Evolutionary conservation across 768 basidiomycete genomes (phyloP).

Genomic region (Naematelia aurantialba): DNA sequence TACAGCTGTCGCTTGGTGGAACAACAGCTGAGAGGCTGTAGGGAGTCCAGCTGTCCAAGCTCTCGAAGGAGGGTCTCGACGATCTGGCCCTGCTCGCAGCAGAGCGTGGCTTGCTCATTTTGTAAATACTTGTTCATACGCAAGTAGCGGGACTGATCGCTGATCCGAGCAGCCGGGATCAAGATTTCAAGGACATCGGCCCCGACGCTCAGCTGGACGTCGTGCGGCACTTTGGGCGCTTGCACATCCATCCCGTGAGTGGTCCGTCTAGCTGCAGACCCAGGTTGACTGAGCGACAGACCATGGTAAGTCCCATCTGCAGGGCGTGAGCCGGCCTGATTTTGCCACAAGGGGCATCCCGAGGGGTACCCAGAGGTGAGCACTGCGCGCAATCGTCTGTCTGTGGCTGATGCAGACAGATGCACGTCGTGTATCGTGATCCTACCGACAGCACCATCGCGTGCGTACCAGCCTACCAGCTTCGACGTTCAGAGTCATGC

Average conservation of each 20-base stretch:
- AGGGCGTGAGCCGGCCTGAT: conserved; percentile 38
- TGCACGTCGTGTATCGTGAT: conserved; percentile 62
- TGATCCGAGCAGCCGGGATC: conserved; percentile 52
- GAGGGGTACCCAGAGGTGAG: conserved; percentile 56
- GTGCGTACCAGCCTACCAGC: not conserved
- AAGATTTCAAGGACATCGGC: conserved; percentile 60
- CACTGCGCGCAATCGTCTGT: not conserved
- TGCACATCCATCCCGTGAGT: conserved; percentile 7
- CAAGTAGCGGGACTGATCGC: not conserved
- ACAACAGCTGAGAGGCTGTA: not conserved
- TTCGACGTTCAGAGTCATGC: conserved; percentile 53
- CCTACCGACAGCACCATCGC: conserved; percentile 39
- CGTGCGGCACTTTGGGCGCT: conserved; percentile 40
- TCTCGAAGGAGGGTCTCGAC: conserved; percentile 57
- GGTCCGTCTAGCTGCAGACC: not conserved
- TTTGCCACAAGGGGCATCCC: conserved; percentile 35
- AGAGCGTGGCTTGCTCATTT: conserved; percentile 58
- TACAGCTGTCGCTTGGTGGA: not conserved
- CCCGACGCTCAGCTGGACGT: conserved; percentile 59
- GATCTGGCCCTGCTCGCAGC: conserved; percentile 58
- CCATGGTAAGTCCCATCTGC: conserved; percentile 1
- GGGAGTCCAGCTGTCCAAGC: conserved; percentile 59
- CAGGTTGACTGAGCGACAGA: not conserved
- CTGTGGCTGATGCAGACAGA: conserved; percentile 23
- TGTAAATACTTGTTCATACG: conserved; percentile 59